Conservation (phyloP, 2,329 filamentous ascomycete species). For the Calonectria fujianensis region DNA sequence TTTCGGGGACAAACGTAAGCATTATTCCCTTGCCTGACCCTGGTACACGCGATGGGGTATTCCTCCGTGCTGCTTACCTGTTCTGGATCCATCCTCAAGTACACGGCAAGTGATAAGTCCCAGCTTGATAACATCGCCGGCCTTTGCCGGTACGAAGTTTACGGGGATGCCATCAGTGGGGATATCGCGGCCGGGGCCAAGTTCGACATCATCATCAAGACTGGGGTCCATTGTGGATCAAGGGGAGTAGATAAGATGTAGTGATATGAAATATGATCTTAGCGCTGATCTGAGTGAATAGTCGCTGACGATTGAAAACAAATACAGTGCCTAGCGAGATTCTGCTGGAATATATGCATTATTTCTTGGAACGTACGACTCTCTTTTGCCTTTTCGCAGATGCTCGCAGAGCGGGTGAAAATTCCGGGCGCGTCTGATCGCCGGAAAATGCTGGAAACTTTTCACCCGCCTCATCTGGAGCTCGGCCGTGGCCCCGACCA, state of each 20-base stretch:
- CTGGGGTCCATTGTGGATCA: conserved; percentile 20
- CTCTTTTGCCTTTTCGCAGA: neutral
- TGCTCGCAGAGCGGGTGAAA: neutral
- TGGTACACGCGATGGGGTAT: neutral
- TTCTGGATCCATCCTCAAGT: conserved; percentile 37
- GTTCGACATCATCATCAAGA: conserved; percentile 36
- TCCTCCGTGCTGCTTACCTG: conserved; percentile 19
- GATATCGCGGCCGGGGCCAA: conserved; percentile 38
- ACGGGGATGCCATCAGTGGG: conserved; percentile 35
- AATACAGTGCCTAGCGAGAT: neutral
- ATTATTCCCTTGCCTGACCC: neutral
- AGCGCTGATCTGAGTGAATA: neutral
- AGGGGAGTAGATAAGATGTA: too few species aligned
- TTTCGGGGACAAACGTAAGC: neutral
- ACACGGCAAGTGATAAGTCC: conserved; percentile 39
- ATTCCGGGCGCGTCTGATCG: neutral
- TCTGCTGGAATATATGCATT: neutral
- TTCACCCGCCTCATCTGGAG: neutral
- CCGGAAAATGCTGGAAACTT: neutral
- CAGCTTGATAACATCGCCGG: conserved; percentile 34
- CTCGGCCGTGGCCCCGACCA: conserved; percentile 3
- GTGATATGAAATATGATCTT: neutral
- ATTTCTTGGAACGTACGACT: neutral
- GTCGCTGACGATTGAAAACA: neutral
- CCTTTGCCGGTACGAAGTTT: conserved; percentile 40